A percentile compares a stretch with the other conserved stretches of the same genome.
Conservation (phyloP, 2,329 filamentous ascomycete genomes). For the Chaetothyriales sp. region DNA sequence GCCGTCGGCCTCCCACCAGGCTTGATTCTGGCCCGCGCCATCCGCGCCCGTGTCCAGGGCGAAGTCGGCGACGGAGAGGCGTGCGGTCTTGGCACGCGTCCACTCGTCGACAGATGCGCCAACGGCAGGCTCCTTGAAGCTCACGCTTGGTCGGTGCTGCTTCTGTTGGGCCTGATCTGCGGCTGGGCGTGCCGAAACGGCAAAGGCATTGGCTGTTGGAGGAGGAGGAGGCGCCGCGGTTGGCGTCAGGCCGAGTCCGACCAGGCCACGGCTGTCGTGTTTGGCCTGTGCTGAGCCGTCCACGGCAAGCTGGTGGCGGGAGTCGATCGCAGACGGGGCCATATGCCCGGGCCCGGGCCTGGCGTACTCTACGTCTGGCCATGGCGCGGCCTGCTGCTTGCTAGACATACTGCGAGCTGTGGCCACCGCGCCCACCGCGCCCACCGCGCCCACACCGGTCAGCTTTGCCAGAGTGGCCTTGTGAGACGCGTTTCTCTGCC, state of each 20-base stretch:
- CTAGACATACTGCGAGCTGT: constrained; percentile 6
- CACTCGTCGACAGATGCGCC: constrained; percentile 45
- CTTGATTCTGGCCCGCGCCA: constrained; percentile 39
- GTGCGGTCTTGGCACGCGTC: constrained; percentile 53
- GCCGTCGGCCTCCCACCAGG: constrained; percentile 64
- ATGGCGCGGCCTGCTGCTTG: constrained; percentile 11
- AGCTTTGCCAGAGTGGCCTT: constrained; percentile 18
- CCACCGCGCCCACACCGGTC: constrained; percentile 4
- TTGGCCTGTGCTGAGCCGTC: neutral
- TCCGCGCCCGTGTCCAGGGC: constrained; percentile 38
- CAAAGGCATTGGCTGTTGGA: constrained; percentile 2
- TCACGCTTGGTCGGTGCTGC: constrained; percentile 27
- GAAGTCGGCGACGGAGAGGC: constrained; percentile 45
- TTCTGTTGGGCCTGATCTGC: constrained; percentile 12
- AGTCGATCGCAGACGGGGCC: neutral
- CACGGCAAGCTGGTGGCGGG: no score
- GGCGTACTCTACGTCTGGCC: neutral
- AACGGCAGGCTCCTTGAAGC: constrained; percentile 34
- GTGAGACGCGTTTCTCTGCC: constrained; percentile 17
- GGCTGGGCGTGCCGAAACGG: neutral
- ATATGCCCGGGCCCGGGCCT: neutral
- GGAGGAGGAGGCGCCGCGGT: no score
- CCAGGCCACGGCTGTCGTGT: neutral
- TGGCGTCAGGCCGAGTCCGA: neutral
- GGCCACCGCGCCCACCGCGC: neutral